phyloP scores from a whole-genome alignment of 208 protist genomes.

The Vickermania spadyakhi region DNA sequence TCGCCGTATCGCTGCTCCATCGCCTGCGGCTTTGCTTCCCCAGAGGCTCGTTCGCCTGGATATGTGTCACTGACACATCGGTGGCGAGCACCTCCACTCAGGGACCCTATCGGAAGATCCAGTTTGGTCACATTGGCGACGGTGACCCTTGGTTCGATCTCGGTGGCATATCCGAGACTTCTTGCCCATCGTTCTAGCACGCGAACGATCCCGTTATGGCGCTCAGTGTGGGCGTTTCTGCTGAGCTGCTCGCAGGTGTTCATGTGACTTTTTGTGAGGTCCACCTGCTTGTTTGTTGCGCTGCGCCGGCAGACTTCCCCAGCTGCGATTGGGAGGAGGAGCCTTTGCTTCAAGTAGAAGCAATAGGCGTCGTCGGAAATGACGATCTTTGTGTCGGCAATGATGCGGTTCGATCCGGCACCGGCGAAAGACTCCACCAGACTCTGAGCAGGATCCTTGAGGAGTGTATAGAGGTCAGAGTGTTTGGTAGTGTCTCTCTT shows the following conservation, averaged over 20 bases:
- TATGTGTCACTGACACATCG: conserved; percentile 19
- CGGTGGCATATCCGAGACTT: conserved; percentile 8
- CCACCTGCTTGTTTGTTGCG: conserved; percentile 3
- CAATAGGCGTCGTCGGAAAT: conserved; percentile 10
- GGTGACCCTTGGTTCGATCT: conserved; percentile 7
- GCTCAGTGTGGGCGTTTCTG: conserved; percentile 5
- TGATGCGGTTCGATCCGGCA: conserved; percentile 12
- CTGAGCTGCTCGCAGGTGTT: conserved; percentile 15
- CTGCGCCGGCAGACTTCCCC: conserved; percentile 7
- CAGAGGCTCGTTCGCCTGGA: conserved; percentile 1
- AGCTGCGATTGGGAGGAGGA: conserved; percentile 11
- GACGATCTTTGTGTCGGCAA: conserved; percentile 15
- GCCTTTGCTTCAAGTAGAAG: conserved; percentile 10
- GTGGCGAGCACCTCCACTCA: conserved; percentile 10
- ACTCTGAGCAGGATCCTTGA: conserved; percentile 13
- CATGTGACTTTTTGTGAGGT: conserved; percentile 15
- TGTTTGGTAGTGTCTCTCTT: conserved; percentile 2
- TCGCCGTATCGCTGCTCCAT: conserved; percentile 3
- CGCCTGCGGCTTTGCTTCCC: conserved; percentile 4
- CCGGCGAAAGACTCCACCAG: conserved; percentile 15
- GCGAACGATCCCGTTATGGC: conserved; percentile 15
- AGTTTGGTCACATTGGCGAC: conserved; percentile 7
- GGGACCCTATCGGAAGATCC: conserved; percentile 11
- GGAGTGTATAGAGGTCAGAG: conserved; percentile 6
- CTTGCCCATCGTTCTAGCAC: conserved; percentile 11